Base-by-base conservation (phyloP, 805 yeast genomes). In the Maudiozyma turicensis region DNA sequence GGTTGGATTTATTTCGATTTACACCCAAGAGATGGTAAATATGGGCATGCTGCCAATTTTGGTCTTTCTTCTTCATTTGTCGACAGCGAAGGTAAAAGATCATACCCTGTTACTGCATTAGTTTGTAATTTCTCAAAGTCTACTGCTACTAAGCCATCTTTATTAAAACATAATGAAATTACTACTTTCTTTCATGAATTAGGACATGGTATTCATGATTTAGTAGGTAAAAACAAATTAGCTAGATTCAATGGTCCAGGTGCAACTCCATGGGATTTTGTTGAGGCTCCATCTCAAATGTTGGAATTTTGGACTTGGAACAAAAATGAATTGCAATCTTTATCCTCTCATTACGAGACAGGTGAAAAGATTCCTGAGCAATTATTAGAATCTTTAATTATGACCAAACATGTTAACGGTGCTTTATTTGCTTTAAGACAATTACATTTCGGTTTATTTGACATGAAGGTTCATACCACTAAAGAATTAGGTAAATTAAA, bases 251-350 rank as follows among this genome's bases (percentile, higher is more conserved):
- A 80, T 60, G 95, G 95, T 26, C 71, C 73, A 20, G 82, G 90
- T 32, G 72, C 77, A 39, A 91, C 85, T 43, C 80, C 84, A 38
- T 75, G 93, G 76, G 95, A 87, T 68, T 87, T 87, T 68, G 95
- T 87, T 45, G 95, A 87, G 67, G 86, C 91, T 50, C 96, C 95
- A 30, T 86, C 95, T 1, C 95, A 87, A 69, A 78, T 87, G 81
- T 72, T 87, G 57, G 95, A 87, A 66, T 84, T 80, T 65, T 87
- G 93, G 87, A 83, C 90, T 38, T 87, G 95, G 95, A 76, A 82
- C 48, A 73, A 73, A 48, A 68, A 73, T 39, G 82, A 80, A 64
- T 70, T 87, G 54, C 74, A 71, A 56, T 60, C 63, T 8, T 67
- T 87, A 48, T 81, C 91, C 0, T 71, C 76, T 20, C 95, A 87